phyloP scores from a whole-genome alignment of 2,329 filamentous ascomycete genomes.

The Aureobasidium sp. region DNA sequence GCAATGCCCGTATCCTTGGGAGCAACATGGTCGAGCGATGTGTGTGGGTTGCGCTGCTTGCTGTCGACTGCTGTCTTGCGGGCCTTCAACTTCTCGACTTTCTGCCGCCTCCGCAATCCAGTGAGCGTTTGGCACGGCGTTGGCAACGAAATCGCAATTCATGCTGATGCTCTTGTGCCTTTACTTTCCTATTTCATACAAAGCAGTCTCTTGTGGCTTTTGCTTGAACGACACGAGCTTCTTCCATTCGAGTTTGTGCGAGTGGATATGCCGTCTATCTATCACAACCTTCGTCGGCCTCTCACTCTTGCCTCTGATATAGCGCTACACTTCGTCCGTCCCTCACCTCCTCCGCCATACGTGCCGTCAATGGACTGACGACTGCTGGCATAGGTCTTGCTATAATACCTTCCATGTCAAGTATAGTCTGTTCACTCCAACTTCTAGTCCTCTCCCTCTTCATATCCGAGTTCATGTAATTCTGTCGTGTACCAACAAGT shows the following conservation, averaged over 20 bases:
- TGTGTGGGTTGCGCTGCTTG: background rate
- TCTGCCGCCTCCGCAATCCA: slow-evolving; percentile 6
- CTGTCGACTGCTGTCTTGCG: background rate
- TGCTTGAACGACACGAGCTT: background rate
- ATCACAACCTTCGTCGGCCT: background rate
- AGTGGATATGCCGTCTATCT: background rate
- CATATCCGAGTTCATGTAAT: background rate
- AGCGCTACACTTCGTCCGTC: background rate
- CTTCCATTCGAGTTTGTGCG: background rate
- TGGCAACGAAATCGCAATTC: background rate
- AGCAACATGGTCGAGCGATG: slow-evolving; percentile 15
- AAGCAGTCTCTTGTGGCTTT: background rate
- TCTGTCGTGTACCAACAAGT: background rate
- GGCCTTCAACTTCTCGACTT: background rate
- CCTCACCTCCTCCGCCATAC: background rate
- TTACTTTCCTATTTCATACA: background rate
- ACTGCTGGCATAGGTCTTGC: background rate
- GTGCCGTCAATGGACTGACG: background rate
- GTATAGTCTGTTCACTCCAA: slow-evolving; percentile 7
- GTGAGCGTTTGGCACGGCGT: background rate
- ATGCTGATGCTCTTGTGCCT: background rate
- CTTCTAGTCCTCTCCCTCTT: background rate
- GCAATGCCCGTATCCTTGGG: slow-evolving; percentile 14
- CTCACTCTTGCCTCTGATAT: background rate
- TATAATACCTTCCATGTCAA: background rate